These are phyloP conservation scores for Plasmodium fragile DNA, from an alignment of 169 alveolate species.

Conservation along the genomic window DNA sequence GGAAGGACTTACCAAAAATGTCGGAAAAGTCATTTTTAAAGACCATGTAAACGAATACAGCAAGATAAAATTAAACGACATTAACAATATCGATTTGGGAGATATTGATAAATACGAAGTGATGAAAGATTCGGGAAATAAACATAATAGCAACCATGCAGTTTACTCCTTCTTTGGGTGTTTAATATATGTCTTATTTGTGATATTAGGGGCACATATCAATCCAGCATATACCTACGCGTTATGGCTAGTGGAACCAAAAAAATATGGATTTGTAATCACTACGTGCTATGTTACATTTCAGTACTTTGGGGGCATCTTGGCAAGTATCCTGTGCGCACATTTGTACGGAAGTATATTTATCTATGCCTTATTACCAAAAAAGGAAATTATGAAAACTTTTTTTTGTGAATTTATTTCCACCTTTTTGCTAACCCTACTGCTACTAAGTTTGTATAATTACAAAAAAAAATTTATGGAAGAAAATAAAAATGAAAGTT, in stretches of 20 bases:
- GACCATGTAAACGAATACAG: slow-evolving; percentile 51
- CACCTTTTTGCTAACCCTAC: slow-evolving; percentile 51
- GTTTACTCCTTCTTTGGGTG: slow-evolving; percentile 67
- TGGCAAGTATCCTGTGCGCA: slow-evolving; percentile 69
- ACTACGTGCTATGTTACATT: slow-evolving; percentile 55
- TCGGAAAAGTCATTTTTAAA: slow-evolving; percentile 45
- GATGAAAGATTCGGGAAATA: slow-evolving; percentile 32
- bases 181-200: slow-evolving; percentile 63
- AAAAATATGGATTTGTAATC: slow-evolving; percentile 69
- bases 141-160: slow-evolving; percentile 47
- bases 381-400: slow-evolving; percentile 59
- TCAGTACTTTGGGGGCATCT: slow-evolving; percentile 60
- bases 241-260: slow-evolving; percentile 55
- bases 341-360: slow-evolving; percentile 70
- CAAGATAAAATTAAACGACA: slow-evolving; percentile 63
- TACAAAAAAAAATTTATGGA: slow-evolving; percentile 50
- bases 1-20: slow-evolving; percentile 17
- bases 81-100: slow-evolving; percentile 31
- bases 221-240: slow-evolving; percentile 74
- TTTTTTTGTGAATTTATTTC: slow-evolving; percentile 73
- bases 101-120: slow-evolving; percentile 37
- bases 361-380: slow-evolving; percentile 54
- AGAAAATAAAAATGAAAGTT: slow-evolving; percentile 60
- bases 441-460: slow-evolving; percentile 60
- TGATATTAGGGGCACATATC: slow-evolving; percentile 55